Evolutionary conservation across 352 stramenopile genomes (phyloP).

Genomic region (Phytophthora litchii): DNA sequence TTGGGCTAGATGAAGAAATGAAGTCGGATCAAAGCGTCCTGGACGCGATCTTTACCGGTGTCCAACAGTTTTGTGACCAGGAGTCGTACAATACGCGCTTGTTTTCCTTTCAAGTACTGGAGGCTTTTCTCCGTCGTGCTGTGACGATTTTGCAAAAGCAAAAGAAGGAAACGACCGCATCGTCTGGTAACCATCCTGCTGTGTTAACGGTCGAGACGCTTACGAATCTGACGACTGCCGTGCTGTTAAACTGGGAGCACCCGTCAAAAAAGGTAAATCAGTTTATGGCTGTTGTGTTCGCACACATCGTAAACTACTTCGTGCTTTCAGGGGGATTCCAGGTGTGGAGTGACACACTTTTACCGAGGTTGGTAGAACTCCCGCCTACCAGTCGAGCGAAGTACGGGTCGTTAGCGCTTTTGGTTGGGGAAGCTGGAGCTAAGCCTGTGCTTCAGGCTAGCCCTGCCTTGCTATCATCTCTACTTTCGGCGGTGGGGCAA

Average conservation of each 20-base stretch:
- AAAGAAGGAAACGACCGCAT: conserved; percentile 7
- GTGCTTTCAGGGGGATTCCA: conserved; percentile 45
- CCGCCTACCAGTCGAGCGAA: conserved; percentile 68
- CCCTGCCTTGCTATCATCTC: conserved; percentile 53
- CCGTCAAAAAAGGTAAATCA: conserved; percentile 87
- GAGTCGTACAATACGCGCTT: conserved; percentile 71
- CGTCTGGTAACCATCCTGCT: not conserved
- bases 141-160: conserved; percentile 56
- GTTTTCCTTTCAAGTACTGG: conserved; percentile 84
- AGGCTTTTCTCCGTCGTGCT: conserved; percentile 72
- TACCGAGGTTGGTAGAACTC: conserved; percentile 59
- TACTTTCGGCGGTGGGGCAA: conserved; percentile 69
- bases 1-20: conserved; percentile 19
- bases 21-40: conserved; percentile 39
- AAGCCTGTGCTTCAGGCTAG: conserved; percentile 51
- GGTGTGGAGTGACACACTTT: conserved; percentile 53
- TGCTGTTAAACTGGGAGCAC: conserved; percentile 87
- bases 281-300: conserved; percentile 86
- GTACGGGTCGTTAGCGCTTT: conserved; percentile 66
- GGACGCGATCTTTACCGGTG: conserved; percentile 59
- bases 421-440: conserved; percentile 55
- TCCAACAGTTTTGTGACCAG: conserved; percentile 58
- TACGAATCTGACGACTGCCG: conserved; percentile 50
- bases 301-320: conserved; percentile 72
- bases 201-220: conserved; percentile 46